Evolutionary conservation across 441 rosid genomes (phyloP), one percentile per base, ranked within the genome.

Genomic region (Arabidopsis hybrid): DNA sequence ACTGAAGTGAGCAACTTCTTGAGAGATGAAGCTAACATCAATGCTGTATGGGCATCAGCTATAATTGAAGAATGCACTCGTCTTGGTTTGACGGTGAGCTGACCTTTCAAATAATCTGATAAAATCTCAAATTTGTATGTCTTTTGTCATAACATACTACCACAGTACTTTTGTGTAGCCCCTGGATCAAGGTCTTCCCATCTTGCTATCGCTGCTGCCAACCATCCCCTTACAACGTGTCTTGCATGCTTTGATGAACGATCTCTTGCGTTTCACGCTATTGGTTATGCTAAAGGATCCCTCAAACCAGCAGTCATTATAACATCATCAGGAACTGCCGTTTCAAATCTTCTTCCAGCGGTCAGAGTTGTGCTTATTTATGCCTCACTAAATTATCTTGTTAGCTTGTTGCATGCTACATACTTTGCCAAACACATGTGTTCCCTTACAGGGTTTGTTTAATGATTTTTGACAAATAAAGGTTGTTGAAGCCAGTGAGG

Each of bases 401-500:
- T 60, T 13, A 59, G 42, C 12, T 21, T 36, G 76, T 58, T 71
- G 68, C 70, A 43, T 39, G 36, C 47, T 16, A 65, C 57, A 21
- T 66, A 11, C 75, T 53, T 52, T 17, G 12, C 71, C 49, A 57
- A 18, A 51, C 69, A 8, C 61, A 49, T 58, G 35, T 50, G 52
- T 38, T n/a, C 26, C 8, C 71, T 64, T 65, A 11, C 21, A 60
- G 8, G 40, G 5, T 64, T 31, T 52, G 50, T 71, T 60, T 47
- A 39, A 46, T 36, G 53, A 56, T 12, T 56, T 61, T 36, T 70
- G 58, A 76, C 46, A 64, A 63, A 52, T 21, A 53, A 83, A 95
- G 99, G 99, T 95, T 71, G 98, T 95, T 60, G 99, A 95, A 84
- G 99, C 99, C 74, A 92, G 97, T 81, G 96, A 95, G 80, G 97